Evolutionary conservation across 768 basidiomycete genomes (phyloP).

Genomic region (Filobasidium wieringae): DNA sequence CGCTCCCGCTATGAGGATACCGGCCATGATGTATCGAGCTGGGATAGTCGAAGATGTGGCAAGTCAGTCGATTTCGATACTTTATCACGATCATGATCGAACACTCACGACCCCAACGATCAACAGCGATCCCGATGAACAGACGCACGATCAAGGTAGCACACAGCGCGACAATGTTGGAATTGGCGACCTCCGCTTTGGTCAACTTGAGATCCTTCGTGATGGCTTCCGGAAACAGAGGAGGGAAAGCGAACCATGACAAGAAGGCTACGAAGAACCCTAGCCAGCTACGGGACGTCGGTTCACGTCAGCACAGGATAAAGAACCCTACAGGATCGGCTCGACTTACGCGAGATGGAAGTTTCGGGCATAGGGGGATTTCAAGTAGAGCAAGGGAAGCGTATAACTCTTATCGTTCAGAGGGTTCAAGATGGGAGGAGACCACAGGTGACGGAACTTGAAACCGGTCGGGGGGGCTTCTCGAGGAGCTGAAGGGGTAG

Average conservation of each 20-base stretch:
- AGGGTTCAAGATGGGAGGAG: conserved; percentile 41
- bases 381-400: conserved; percentile 46
- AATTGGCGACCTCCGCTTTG: conserved; percentile 41
- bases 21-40: conserved; percentile 49
- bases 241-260: conserved; percentile 54
- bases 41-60: neutral
- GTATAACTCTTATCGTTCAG: conserved; percentile 48
- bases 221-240: conserved; percentile 51
- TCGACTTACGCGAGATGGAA: conserved; percentile 51
- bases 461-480: conserved; percentile 1
- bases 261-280: conserved; percentile 49
- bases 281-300: too few relatives aligned
- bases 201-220: conserved; percentile 47
- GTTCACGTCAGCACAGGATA: too few relatives aligned
- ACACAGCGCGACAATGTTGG: conserved; percentile 38
- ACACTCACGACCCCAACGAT: conserved; percentile 26
- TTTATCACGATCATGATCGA: neutral
- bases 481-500: too few relatives aligned
- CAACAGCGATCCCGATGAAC: conserved; percentile 47
- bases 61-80: conserved; percentile 23
- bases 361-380: conserved; percentile 44
- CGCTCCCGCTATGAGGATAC: conserved; percentile 47
- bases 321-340: too few relatives aligned
- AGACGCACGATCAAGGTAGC: conserved; percentile 47
- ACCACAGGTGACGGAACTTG: conserved; percentile 9